Evolutionary conservation across 306 rosid genomes (phyloP).

Genomic region (Ormosia emarginata): DNA sequence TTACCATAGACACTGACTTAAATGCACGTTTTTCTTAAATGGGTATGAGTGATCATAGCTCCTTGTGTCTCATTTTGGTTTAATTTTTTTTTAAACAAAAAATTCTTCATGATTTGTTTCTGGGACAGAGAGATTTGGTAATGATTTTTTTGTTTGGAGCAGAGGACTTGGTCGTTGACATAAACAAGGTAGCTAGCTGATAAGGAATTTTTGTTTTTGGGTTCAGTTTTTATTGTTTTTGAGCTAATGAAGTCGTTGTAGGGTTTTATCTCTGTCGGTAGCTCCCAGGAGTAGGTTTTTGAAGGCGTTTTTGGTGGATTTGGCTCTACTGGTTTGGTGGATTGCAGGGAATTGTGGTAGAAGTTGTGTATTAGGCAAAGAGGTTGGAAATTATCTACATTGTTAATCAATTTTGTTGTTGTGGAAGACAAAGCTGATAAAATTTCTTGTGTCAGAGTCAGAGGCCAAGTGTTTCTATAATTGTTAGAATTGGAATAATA

Average conservation of each 20-base stretch:
- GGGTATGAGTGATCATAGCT: slow-evolving; percentile 41
- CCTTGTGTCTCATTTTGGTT: slow-evolving; percentile 30
- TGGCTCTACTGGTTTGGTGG: not conserved
- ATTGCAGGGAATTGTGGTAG: slow-evolving; percentile 22
- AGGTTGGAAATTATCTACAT: slow-evolving; percentile 46
- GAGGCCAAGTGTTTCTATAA: slow-evolving; percentile 11
- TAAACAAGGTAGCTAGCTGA: slow-evolving; percentile 36
- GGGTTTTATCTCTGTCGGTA: slow-evolving; percentile 9
- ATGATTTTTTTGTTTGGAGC: not conserved
- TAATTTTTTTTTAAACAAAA: not conserved
- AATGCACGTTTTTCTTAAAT: slow-evolving; percentile 30
- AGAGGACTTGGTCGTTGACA: slow-evolving; percentile 63
- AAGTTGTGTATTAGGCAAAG: slow-evolving; percentile 19
- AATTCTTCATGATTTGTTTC: no score
- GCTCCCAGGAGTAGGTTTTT: not conserved
- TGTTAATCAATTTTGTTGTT: slow-evolving; percentile 28
- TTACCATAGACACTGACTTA: slow-evolving; percentile 17
- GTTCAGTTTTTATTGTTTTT: not conserved
- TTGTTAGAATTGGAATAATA: not conserved
- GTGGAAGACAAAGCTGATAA: not conserved
- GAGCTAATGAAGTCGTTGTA: slow-evolving; percentile 57
- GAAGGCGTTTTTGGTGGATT: slow-evolving; percentile 18
- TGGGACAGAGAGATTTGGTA: no score
- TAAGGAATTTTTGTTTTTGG: not conserved
- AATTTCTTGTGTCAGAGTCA: slow-evolving; percentile 15